phyloP scores from a whole-genome alignment of 352 stramenopile genomes.

The Phytophthora macrochlamydospora region DNA sequence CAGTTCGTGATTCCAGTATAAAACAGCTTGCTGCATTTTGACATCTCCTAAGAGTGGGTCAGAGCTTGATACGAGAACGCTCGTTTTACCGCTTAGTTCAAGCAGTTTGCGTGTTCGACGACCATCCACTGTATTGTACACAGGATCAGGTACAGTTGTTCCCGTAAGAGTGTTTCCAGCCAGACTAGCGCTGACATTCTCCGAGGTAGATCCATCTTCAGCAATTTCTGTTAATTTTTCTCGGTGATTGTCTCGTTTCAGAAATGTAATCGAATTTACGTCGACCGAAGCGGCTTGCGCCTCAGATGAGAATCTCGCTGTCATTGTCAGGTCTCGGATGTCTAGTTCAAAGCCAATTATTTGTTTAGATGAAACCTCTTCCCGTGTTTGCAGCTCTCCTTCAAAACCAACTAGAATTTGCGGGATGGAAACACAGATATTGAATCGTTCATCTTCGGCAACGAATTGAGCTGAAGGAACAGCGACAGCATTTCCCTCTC shows the following conservation, averaged over 20 bases:
- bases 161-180: constrained; percentile 13
- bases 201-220: constrained; percentile 21
- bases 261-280: constrained; percentile 46
- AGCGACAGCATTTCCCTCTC: background rate
- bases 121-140: constrained; percentile 44
- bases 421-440: constrained; percentile 65
- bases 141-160: constrained; percentile 39
- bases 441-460: constrained; percentile 63
- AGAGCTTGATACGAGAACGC: constrained; percentile 53
- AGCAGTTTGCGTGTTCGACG: constrained; percentile 56
- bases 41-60: constrained; percentile 61
- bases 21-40: constrained; percentile 47
- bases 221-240: constrained; percentile 30
- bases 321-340: constrained; percentile 59
- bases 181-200: constrained; percentile 32
- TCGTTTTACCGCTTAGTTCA: constrained; percentile 61
- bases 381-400: constrained; percentile 38
- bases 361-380: constrained; percentile 15
- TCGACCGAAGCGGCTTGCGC: constrained; percentile 58
- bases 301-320: constrained; percentile 65
- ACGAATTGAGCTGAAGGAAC: constrained; percentile 44
- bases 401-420: constrained; percentile 71
- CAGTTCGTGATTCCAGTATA: constrained; percentile 81
- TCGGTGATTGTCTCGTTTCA: constrained; percentile 37
- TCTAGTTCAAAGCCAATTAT: constrained; percentile 69